phyloP scores from a whole-genome alignment of 768 basidiomycete species.

The Lactarius indigo region DNA sequence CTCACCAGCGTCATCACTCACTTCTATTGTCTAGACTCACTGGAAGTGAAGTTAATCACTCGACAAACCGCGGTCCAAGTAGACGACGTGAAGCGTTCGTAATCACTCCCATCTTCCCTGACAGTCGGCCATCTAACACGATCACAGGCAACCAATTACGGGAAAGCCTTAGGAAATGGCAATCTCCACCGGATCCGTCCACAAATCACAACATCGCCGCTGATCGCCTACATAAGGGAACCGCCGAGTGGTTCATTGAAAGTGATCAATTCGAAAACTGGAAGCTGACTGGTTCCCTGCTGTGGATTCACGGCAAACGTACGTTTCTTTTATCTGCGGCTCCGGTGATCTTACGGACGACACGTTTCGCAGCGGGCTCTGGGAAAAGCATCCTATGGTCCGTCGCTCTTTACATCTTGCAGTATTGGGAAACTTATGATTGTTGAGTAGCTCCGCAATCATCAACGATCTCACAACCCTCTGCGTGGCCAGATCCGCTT shows the following conservation, averaged over 20 bases:
- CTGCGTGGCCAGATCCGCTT: not conserved
- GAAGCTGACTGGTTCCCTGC: not conserved
- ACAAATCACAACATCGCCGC: not conserved
- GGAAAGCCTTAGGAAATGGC: not conserved
- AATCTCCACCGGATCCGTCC: not conserved
- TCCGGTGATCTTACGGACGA: not conserved
- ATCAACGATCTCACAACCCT: not conserved
- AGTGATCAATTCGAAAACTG: not conserved
- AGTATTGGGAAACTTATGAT: not conserved
- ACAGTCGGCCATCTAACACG: not conserved
- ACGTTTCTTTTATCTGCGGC: not conserved
- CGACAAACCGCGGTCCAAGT: not conserved
- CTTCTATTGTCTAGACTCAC: not conserved
- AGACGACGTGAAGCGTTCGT: not conserved
- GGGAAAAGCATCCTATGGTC: too few species aligned
- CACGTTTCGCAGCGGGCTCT: too few species aligned
- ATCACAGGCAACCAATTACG: not conserved
- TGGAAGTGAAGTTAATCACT: too few species aligned
- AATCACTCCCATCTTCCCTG: not conserved
- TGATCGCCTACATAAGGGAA: not conserved
- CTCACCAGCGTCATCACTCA: not conserved
- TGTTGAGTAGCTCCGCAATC: not conserved
- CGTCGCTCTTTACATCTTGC: not conserved
- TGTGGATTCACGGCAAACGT: not conserved
- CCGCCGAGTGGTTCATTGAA: not conserved